Conservation (phyloP, 495 filamentous ascomycete genomes). For the Neurospora sp. region DNA sequence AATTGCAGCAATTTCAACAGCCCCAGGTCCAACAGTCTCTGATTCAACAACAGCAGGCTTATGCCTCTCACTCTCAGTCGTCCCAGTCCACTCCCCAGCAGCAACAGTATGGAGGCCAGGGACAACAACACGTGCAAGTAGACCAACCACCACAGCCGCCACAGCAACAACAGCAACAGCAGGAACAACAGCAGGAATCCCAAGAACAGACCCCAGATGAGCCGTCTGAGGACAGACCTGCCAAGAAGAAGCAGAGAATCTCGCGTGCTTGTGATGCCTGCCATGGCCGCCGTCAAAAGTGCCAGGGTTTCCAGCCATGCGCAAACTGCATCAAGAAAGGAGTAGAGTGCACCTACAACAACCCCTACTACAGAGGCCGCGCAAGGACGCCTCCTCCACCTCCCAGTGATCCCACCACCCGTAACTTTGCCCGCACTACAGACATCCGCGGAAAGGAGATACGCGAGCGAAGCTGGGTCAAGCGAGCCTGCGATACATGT, state of each 20-base stretch:
- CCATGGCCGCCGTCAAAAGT: neutral
- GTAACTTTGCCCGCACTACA: conserved; percentile 1
- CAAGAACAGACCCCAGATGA: neutral
- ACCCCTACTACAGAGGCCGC: conserved; percentile 7
- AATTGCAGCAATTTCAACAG: neutral
- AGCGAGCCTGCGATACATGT: conserved; percentile 14
- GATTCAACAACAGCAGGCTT: neutral
- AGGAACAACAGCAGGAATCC: neutral
- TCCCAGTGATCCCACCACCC: conserved; percentile 2
- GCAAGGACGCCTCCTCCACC: conserved; percentile 12
- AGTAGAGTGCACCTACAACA: conserved; percentile 10
- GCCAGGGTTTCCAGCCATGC: conserved; percentile 16
- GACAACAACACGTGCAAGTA: neutral
- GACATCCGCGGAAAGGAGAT: conserved; percentile 5
- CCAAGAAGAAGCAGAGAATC: conserved; percentile 3
- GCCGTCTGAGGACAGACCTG: neutral
- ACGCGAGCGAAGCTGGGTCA: conserved; percentile 10
- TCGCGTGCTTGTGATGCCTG: conserved; percentile 15
- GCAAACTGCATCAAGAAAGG: conserved; percentile 9
- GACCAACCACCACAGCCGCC: neutral
- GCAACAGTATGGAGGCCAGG: neutral
- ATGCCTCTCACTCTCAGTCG: neutral
- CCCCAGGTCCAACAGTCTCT: neutral
- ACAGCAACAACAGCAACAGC: neutral
- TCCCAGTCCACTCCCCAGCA: neutral